phyloP scores from a whole-genome alignment of 768 basidiomycete genomes.

The Tylopilus intermedius region DNA sequence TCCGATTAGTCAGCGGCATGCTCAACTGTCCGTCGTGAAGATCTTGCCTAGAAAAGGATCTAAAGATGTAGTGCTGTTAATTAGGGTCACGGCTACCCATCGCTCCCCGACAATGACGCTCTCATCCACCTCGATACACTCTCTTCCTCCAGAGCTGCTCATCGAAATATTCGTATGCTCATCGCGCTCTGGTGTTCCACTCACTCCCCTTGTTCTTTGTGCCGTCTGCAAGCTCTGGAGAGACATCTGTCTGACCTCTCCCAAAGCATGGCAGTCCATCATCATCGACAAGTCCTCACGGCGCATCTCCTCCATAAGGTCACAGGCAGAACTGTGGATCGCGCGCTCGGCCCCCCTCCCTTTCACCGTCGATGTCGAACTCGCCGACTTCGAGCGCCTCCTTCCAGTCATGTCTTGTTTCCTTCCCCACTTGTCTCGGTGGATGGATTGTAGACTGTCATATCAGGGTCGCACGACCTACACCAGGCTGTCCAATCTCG shows the following conservation, averaged over 20 bases:
- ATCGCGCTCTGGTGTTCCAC: constrained; percentile 39
- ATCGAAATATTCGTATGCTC: constrained; percentile 52
- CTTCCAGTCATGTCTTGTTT: constrained; percentile 63
- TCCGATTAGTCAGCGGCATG: constrained; percentile 35
- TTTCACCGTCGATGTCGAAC: constrained; percentile 50
- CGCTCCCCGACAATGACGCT: not conserved
- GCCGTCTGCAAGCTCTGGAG: constrained; percentile 59
- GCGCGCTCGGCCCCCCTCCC: constrained; percentile 48
- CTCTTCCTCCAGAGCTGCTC: constrained; percentile 58
- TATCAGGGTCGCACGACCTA: constrained; percentile 31
- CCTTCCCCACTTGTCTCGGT: constrained; percentile 51
- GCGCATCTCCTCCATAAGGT: constrained; percentile 35
- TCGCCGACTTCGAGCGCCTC: constrained; percentile 45
- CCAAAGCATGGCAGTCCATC: constrained; percentile 58
- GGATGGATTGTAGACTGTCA: constrained; percentile 48
- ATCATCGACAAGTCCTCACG: constrained; percentile 42
- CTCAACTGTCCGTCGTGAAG: not conserved
- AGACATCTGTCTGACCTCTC: constrained; percentile 47
- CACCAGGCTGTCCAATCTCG: constrained; percentile 26
- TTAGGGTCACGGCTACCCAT: too few relatives aligned
- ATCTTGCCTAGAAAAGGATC: too few relatives aligned
- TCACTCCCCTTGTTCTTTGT: constrained; percentile 46
- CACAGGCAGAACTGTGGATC: constrained; percentile 52
- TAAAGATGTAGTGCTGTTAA: too few relatives aligned
- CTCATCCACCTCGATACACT: constrained; percentile 14